Percentiles rank a stretch among this genome's conserved stretches.
Conservation (phyloP, 495 filamentous ascomycete genomes). For the Penicillium lagena region DNA sequence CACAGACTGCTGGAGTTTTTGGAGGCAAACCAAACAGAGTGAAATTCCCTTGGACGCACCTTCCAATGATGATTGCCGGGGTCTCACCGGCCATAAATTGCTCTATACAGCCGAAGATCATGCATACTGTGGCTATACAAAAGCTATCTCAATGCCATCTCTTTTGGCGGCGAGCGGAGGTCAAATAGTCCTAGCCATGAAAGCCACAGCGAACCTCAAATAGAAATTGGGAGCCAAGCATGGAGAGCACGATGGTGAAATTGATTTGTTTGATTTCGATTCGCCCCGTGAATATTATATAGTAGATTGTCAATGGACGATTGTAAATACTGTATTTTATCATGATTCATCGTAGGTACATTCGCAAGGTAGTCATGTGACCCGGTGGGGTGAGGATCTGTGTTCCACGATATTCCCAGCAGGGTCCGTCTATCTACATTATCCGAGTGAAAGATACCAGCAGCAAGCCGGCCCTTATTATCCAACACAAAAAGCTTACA, state of each 20-base stretch:
- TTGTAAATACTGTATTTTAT: not conserved
- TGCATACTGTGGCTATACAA: not conserved
- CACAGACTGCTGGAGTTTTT: conserved; percentile 17
- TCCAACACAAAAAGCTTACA: too few relatives aligned
- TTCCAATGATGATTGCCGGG: not conserved
- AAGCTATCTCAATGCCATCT: not conserved
- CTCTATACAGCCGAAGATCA: not conserved
- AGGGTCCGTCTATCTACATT: too few relatives aligned
- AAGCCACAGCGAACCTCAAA: not conserved
- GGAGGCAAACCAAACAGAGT: conserved; percentile 3
- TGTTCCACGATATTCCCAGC: too few relatives aligned
- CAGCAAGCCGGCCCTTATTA: too few relatives aligned
- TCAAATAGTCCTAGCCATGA: not conserved
- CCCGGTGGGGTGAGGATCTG: too few relatives aligned
- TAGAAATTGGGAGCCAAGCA: not conserved
- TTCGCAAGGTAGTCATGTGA: too few relatives aligned
- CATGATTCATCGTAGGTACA: too few relatives aligned
- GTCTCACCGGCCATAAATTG: not conserved
- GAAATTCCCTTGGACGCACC: not conserved
- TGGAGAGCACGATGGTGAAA: not conserved
- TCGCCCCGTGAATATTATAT: not conserved
- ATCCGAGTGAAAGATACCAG: too few relatives aligned
- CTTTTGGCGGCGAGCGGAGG: not conserved
- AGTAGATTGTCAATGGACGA: not conserved
- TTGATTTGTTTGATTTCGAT: not conserved